Evolutionary conservation across 768 basidiomycete species (phyloP).

Genomic region (Boletus pseudopeckii): DNA sequence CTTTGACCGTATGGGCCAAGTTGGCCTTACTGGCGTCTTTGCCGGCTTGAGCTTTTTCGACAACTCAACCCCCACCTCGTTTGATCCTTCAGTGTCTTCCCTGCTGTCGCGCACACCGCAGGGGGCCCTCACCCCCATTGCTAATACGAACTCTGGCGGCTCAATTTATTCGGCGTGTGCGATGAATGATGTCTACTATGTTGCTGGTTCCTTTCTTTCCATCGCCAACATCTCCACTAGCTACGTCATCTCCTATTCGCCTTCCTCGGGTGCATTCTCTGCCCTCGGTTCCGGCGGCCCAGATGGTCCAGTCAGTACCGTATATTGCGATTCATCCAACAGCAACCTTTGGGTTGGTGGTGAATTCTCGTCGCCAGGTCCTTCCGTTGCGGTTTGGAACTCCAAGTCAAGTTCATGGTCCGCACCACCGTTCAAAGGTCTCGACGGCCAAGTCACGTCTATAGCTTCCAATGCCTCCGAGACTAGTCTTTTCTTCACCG

Average conservation of each 20-base stretch:
- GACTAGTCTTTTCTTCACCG: constrained; percentile 79
- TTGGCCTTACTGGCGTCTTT: constrained; percentile 86
- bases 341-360: constrained; percentile 79
- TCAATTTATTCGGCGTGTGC: constrained; percentile 70
- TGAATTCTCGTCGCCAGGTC: constrained; percentile 62
- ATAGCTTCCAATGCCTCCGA: constrained; percentile 73
- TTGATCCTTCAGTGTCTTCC: constrained; percentile 71
- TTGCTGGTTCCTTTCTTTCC: constrained; percentile 82
- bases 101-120: constrained; percentile 61
- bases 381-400: constrained; percentile 72
- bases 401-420: constrained; percentile 64
- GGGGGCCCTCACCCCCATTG: constrained; percentile 67
- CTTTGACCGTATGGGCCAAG: constrained; percentile 83
- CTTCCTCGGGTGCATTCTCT: constrained; percentile 54
- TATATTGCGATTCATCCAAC: constrained; percentile 72
- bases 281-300: constrained; percentile 66
- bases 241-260: constrained; percentile 77
- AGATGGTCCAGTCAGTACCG: constrained; percentile 65
- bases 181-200: constrained; percentile 64
- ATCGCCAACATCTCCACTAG: constrained; percentile 54
- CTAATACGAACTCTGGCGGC: constrained; percentile 79
- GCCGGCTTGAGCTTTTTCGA: constrained; percentile 79
- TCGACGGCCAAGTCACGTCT: constrained; percentile 66
- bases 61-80: constrained; percentile 49
- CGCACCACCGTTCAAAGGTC: constrained; percentile 74